Conservation (phyloP, 371 early-diverging fungal species). For the Sanchytrium tribonematis region DNA sequence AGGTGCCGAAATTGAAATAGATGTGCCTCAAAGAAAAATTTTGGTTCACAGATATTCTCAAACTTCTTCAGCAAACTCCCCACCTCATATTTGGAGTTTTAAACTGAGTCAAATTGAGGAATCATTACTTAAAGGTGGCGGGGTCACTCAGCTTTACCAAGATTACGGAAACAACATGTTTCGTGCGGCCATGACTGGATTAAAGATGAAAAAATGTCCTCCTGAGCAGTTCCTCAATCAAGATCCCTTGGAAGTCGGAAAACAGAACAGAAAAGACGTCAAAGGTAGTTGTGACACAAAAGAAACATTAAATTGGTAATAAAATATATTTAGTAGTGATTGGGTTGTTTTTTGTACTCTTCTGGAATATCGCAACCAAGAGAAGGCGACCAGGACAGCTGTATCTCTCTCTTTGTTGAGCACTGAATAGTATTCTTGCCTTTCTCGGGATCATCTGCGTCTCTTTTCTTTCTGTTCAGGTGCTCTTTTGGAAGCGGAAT, state of each 20-base stretch:
- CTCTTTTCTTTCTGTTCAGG: not conserved
- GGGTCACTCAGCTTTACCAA: slow-evolving; percentile 41
- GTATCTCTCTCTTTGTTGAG: no score
- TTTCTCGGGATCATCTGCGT: not conserved
- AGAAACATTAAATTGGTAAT: not conserved
- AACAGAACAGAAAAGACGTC: not conserved
- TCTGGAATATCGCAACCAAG: not conserved
- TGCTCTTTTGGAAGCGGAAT: not conserved
- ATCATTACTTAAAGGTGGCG: slow-evolving; percentile 37
- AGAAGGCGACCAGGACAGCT: no score
- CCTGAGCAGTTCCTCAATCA: not conserved
- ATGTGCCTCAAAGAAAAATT: slow-evolving; percentile 28
- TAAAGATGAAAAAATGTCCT: not conserved
- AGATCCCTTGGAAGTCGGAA: not conserved
- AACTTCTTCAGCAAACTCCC: slow-evolving; percentile 9
- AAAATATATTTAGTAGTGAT: not conserved
- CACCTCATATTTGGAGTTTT: slow-evolving; percentile 17
- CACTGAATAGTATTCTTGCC: no score
- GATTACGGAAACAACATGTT: slow-evolving; percentile 35
- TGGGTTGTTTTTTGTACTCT: not conserved
- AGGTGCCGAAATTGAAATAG: slow-evolving; percentile 27
- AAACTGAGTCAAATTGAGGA: slow-evolving; percentile 33
- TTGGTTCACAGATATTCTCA: slow-evolving; percentile 6
- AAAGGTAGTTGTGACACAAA: not conserved
- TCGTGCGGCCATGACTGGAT: slow-evolving; percentile 12